Evolutionary conservation across 1,284 basidiomycete genomes (phyloP), one percentile per base, ranked within the genome.

Genomic region (Naganishia liquefaciens): DNA sequence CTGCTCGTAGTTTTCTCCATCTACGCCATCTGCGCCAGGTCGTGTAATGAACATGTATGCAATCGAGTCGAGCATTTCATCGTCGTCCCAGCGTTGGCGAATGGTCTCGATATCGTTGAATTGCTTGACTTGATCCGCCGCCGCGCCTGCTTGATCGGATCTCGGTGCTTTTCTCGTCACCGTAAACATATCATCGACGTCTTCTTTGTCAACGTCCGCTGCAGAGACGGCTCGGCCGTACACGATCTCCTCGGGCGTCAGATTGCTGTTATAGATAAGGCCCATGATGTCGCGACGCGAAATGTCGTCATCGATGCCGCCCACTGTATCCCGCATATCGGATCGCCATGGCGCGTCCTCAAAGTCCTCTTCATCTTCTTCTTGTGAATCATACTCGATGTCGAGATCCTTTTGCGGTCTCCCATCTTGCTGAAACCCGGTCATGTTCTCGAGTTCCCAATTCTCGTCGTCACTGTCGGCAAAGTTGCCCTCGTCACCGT

Each of bases 31-130:
- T 27, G 72, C 73, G 15, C 74, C 75, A 23, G 62, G 72, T 23
- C 73, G 75, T 0, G 94, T 97, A 77, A 99, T 96, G 80, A 99
- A 99, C 62, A 95, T 81, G 65, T 86, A 81, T 13, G 91, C 86
- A 71, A 99, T 87, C 1, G 91, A 89, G 60, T 97, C 89, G 33
- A 99, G 83, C 73, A 90, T 82, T 17, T 85, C 86, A 69, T 95
- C 91, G 68, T 90, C 85, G 58, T 88, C 86, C 94, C 94, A 99
- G 70, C 85, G 84, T 65, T 82, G 82, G 30, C 68, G 72, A 65
- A 96, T 74, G 33, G 81, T 80, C 11, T 84, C 82, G 1, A 75
- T 68, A 51, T 82, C 77, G 25, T 85, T 62, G 0, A 74, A 70
- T 53, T 85, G 85, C 74, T 93, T 93, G 19, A 88, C 82, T 75